These are phyloP conservation scores for Fusarium penzigii DNA, from an alignment of 2,329 filamentous ascomycete species.

Conservation along the genomic window DNA sequence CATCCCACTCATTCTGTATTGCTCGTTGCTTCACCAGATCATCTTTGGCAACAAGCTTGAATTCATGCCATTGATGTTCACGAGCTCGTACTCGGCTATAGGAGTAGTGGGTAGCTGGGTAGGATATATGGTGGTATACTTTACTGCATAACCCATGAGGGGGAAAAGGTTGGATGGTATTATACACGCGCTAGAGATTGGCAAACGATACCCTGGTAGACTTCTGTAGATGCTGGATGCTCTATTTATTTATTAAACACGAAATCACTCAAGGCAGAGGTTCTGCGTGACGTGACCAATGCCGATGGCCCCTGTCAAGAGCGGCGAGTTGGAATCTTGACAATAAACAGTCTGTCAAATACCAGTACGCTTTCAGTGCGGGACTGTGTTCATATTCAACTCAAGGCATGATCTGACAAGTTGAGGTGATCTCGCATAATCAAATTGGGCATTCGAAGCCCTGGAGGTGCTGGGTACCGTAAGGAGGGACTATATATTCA, in stretches of 20 bases:
- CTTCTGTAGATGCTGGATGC: neutral
- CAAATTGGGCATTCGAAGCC: no score
- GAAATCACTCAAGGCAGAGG: no score
- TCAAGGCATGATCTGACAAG: no score
- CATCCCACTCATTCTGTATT: slow-evolving; percentile 87
- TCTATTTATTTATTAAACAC: neutral
- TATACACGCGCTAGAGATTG: neutral
- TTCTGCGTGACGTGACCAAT: neutral
- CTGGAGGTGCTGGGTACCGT: no score
- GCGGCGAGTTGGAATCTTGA: no score
- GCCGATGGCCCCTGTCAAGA: no score
- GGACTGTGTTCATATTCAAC: no score
- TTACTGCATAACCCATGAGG: slow-evolving; percentile 49
- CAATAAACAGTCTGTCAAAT: no score
- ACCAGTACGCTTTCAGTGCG: no score
- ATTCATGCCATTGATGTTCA: slow-evolving; percentile 96
- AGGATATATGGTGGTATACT: slow-evolving; percentile 91
- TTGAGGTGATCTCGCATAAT: no score
- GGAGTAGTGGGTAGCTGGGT: slow-evolving; percentile 97
- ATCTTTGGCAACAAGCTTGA: slow-evolving; percentile 82
- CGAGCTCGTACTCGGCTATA: slow-evolving; percentile 88
- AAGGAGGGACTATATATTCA: no score
- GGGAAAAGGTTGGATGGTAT: neutral
- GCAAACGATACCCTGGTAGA: slow-evolving; percentile 22
- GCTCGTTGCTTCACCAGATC: slow-evolving; percentile 79